Base-by-base conservation (phyloP, 352 stramenopile species). In the Achlya hypogyna region DNA sequence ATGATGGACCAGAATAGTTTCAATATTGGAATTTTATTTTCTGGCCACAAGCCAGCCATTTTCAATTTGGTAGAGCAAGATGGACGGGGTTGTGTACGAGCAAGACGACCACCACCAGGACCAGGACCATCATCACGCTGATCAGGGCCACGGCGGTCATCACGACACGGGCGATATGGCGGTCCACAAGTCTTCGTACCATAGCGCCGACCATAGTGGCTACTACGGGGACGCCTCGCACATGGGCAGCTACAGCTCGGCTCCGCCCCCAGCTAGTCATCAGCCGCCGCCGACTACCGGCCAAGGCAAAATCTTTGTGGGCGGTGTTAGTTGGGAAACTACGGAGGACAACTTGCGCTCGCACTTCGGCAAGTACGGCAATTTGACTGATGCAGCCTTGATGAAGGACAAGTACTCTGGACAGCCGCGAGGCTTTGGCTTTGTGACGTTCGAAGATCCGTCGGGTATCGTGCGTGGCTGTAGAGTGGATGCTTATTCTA, bases 401-500 rank as follows among this genome's bases (percentile, higher is more conserved):
- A 97, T 97, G 88, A 94, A 95, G 74, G 89, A 97, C 81, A 95
- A 95, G 73, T 95, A 92, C 77, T 96, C 90, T 35, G 89, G 88
- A 32, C 84, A 96, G 71, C 87, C 89, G 35, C 78, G 91, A 34
- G 91, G 91, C 49, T 98, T 98, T 65, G 91, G 89, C 54, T 98
- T 98, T 67, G 89, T 97, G 40, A 97, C 89, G 69, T 97, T 97
- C 65, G 86, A 83, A n/a, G 89, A 97, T 69, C 68, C 81, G 16
- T 74, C 82, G 89, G 85, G 87, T 95, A 87, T n/a, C n/a, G n/a
- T n/a, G n/a, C n/a, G n/a, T n/a, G n/a, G 71, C 52, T 53, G 12
- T 59, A 23, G 38, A 53, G 22, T 6, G 29, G 22, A 38, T 32
- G 22, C 42, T 67, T 10, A 67, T 58, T 16, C 9, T 22, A 66